phyloP scores from a whole-genome alignment of 192 early-diverging fungal genomes.

The Coemansia sp. region DNA sequence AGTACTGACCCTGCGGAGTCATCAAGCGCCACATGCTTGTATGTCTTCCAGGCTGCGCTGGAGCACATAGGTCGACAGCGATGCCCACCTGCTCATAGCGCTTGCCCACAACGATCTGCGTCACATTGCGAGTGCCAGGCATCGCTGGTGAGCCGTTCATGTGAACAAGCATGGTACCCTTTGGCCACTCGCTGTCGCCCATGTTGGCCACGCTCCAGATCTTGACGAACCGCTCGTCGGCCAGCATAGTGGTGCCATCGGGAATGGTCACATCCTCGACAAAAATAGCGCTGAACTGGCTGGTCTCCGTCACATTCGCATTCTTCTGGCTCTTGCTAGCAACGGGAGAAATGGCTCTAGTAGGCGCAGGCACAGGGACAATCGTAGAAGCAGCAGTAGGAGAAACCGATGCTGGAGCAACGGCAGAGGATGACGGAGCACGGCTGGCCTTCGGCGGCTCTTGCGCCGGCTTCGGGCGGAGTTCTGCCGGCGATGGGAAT shows the following conservation, averaged over 20 bases:
- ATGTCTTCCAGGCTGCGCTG: slow-evolving; percentile 59
- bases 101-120: slow-evolving; percentile 53
- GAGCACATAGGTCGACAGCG: slow-evolving; percentile 66
- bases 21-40: slow-evolving; percentile 65
- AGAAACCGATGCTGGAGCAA: background rate
- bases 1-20: slow-evolving; percentile 59
- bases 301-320: slow-evolving; percentile 17
- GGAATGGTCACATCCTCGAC: slow-evolving; percentile 69
- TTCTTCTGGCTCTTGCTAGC: background rate
- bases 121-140: slow-evolving; percentile 41
- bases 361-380: background rate
- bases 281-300: slow-evolving; percentile 51
- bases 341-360: background rate
- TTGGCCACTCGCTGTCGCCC: slow-evolving; percentile 62
- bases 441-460: slow-evolving; percentile 12
- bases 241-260: slow-evolving; percentile 59
- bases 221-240: slow-evolving; percentile 63
- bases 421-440: background rate
- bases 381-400: background rate
- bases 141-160: slow-evolving; percentile 58
- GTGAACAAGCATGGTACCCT: slow-evolving; percentile 57
- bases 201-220: slow-evolving; percentile 71
- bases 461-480: slow-evolving; percentile 54
- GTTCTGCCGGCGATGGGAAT: slow-evolving; percentile 4
- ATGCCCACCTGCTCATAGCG: slow-evolving; percentile 59